phyloP scores from a whole-genome alignment of 192 early-diverging fungal genomes.

The Rhizophlyctis rosea region DNA sequence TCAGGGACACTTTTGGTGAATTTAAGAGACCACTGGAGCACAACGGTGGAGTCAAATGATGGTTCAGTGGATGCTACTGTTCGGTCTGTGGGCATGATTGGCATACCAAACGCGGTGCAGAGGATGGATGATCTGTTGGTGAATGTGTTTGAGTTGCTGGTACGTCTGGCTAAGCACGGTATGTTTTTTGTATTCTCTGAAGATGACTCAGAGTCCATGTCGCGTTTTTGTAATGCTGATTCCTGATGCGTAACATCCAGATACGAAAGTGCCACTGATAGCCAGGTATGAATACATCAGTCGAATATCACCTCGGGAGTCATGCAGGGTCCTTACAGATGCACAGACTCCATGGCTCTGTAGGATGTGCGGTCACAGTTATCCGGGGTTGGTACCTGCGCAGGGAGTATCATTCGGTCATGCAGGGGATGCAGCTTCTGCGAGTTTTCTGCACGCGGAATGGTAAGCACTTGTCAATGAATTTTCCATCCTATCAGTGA shows the following conservation, averaged over 20 bases:
- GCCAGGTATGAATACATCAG: too few species aligned
- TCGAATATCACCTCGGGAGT: too few species aligned
- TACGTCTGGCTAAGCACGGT: conserved; percentile 41
- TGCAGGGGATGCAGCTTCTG: conserved; percentile 33
- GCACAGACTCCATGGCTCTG: conserved; percentile 30
- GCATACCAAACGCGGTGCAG: conserved; percentile 12
- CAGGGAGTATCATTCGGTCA: conserved; percentile 28
- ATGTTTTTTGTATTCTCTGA: conserved; percentile 6
- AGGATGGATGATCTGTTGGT: conserved; percentile 36
- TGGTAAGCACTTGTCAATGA: conserved; percentile 19
- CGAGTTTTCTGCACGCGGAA: conserved; percentile 33
- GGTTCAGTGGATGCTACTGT: too few species aligned
- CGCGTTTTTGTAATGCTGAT: conserved; percentile 9
- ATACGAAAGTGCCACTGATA: conserved; percentile 38
- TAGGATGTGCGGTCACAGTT: conserved; percentile 32
- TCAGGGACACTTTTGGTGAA: conserved; percentile 12
- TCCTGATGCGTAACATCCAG: too few species aligned
- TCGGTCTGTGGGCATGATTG: too few species aligned
- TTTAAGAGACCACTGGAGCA: conserved; percentile 8
- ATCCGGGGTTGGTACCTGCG: conserved; percentile 37
- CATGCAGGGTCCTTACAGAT: too few species aligned
- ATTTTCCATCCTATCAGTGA: neutral
- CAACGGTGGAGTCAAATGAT: conserved; percentile 9
- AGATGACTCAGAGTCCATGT: neutral
- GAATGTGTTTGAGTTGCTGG: conserved; percentile 34